Percentiles rank a stretch among this genome's conserved stretches.
phyloP scores from a whole-genome alignment of 768 basidiomycete genomes.

The Pisolithus marmoratus region DNA sequence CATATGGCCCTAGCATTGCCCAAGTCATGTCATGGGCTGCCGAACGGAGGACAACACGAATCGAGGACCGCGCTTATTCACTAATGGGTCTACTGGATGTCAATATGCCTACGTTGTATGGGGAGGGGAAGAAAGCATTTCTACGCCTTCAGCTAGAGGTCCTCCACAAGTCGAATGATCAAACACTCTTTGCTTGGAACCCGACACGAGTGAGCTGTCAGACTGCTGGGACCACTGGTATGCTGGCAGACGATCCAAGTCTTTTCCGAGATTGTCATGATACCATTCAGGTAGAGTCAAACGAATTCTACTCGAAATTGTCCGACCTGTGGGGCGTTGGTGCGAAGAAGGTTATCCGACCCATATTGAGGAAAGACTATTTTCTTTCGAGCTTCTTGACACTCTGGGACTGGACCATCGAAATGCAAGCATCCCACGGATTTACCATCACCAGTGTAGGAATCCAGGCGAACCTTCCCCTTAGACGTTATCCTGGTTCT shows the following conservation, averaged over 20 bases:
- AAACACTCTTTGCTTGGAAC: slow-evolving; percentile 2
- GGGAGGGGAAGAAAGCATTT: slow-evolving; percentile 9
- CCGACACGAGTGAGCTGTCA: neutral
- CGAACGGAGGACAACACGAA: slow-evolving; percentile 8
- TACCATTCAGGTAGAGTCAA: no score
- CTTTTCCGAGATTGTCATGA: neutral
- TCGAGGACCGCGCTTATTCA: slow-evolving; percentile 14
- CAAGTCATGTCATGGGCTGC: slow-evolving; percentile 15
- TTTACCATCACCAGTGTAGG: no score
- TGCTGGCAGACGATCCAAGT: neutral
- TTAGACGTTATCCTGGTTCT: no score
- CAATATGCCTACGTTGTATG: slow-evolving; percentile 9
- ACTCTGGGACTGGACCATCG: no score
- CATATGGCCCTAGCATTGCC: neutral
- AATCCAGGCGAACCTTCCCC: no score
- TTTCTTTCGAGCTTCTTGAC: no score
- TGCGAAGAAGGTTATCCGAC: no score
- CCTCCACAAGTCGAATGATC: neutral
- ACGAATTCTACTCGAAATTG: no score
- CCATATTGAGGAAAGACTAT: no score
- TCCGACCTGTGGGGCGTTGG: no score
- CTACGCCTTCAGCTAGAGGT: slow-evolving; percentile 2
- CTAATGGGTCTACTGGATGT: slow-evolving; percentile 10
- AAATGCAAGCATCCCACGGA: no score
- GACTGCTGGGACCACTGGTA: neutral